These are phyloP conservation scores for Penicillium sp. DNA, from an alignment of 2,329 filamentous ascomycete species.

Conservation along the genomic window DNA sequence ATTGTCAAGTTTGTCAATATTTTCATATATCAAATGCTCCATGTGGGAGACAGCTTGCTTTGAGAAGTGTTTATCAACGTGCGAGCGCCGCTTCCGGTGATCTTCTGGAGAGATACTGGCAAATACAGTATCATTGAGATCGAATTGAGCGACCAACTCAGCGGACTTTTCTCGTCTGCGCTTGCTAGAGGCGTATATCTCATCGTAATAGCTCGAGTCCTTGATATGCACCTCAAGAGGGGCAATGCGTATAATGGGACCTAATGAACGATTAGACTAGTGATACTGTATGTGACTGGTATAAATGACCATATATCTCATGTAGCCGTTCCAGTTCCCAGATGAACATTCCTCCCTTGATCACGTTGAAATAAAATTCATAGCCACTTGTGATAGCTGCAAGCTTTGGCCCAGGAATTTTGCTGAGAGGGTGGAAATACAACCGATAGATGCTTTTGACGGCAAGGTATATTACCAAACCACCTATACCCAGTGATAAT, in stretches of 20 bases:
- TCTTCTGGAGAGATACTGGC: constrained; percentile 17
- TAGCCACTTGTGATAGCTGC: constrained; percentile 35
- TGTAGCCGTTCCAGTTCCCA: constrained; percentile 38
- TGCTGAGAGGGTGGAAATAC: constrained; percentile 34
- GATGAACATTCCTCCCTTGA: constrained; percentile 33
- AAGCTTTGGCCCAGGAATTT: constrained; percentile 34
- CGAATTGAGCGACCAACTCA: constrained; percentile 15
- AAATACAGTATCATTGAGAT: constrained; percentile 12
- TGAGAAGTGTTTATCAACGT: constrained; percentile 25
- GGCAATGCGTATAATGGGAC: constrained; percentile 39
- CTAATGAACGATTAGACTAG: constrained; percentile 11
- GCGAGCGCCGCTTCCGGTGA: constrained; percentile 22
- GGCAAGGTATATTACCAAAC: neutral
- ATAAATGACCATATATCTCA: constrained; percentile 13
- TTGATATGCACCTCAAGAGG: constrained; percentile 39
- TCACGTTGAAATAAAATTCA: constrained; percentile 38
- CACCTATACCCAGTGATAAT: neutral
- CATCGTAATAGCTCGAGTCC: constrained; percentile 36
- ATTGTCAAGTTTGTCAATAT: constrained; percentile 14
- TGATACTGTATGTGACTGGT: neutral
- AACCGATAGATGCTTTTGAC: constrained; percentile 26
- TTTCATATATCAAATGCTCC: constrained; percentile 11
- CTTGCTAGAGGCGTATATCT: constrained; percentile 30
- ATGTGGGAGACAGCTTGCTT: constrained; percentile 18
- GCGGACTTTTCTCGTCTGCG: constrained; percentile 29